Percentiles rank a stretch among this genome's conserved stretches.
Conservation (phyloP, 2,329 filamentous ascomycete species). For the Sphaceloma murrayae region DNA sequence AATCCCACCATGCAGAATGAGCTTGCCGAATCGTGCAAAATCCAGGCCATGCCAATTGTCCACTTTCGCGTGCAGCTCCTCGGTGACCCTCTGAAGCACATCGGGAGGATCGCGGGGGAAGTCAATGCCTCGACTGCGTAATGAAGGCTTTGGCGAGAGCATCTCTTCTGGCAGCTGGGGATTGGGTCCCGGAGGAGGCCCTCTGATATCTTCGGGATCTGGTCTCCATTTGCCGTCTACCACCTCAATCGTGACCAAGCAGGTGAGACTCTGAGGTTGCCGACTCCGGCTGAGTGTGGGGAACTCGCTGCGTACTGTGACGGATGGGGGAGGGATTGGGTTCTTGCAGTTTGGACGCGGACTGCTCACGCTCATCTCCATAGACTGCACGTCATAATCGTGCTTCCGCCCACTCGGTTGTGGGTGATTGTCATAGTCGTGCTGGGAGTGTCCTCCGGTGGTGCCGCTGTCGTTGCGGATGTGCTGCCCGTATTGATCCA, state of each 20-base stretch:
- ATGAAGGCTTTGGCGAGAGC: constrained; percentile 16
- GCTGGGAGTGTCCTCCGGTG: constrained; percentile 62
- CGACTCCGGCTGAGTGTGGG: constrained; percentile 85
- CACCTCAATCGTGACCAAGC: constrained; percentile 87
- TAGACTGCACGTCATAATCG: constrained; percentile 92
- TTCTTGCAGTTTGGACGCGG: constrained; percentile 63
- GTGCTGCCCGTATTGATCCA: constrained; percentile 40
- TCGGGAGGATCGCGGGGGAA: constrained; percentile 43
- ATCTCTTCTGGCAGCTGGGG: constrained; percentile 10
- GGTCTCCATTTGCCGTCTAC: constrained; percentile 85
- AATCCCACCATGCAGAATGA: constrained; percentile 79
- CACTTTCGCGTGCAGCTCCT: constrained; percentile 74
- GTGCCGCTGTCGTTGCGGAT: constrained; percentile 68
- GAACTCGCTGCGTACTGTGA: constrained; percentile 95
- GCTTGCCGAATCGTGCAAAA: constrained; percentile 83
- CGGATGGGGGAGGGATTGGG: constrained; percentile 78
- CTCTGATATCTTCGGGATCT: constrained; percentile 65
- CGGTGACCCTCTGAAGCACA: constrained; percentile 72
- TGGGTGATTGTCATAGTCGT: constrained; percentile 62
- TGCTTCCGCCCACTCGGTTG: constrained; percentile 62
- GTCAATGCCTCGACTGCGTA: constrained; percentile 12
- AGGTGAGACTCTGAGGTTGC: constrained; percentile 90
- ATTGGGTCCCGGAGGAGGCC: constrained; percentile 31
- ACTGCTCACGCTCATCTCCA: constrained; percentile 76
- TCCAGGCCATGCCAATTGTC: constrained; percentile 98